phyloP scores from a whole-genome alignment of 2,329 filamentous ascomycete species.

The Cladosporium sp. region DNA sequence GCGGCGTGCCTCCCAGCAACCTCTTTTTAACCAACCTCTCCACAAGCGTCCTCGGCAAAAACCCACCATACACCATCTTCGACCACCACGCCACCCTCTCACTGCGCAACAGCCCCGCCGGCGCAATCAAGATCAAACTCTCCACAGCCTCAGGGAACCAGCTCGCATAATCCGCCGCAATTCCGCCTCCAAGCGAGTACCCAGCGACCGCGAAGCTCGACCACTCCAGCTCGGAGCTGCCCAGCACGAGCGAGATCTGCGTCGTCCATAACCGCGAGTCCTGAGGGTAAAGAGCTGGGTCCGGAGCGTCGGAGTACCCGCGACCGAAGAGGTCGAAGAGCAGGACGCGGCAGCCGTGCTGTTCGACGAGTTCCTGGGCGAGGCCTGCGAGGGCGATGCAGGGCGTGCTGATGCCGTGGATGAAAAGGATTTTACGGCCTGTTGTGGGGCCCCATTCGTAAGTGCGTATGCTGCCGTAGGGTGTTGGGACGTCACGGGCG shows the following conservation, averaged over 20 bases:
- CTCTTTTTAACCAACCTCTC: slow-evolving; percentile 15
- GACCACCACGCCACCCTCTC: slow-evolving; percentile 62
- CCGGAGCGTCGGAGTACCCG: slow-evolving; percentile 73
- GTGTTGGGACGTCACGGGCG: slow-evolving; percentile 65
- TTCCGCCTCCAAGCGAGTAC: slow-evolving; percentile 77
- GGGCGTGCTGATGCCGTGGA: slow-evolving; percentile 82
- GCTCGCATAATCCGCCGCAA: slow-evolving; percentile 68
- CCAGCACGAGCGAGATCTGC: slow-evolving; percentile 69
- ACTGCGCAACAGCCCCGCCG: slow-evolving; percentile 71
- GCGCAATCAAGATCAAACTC: slow-evolving; percentile 73
- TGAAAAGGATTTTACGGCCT: slow-evolving; percentile 70
- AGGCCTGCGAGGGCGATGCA: slow-evolving; percentile 67
- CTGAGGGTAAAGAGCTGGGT: slow-evolving; percentile 66
- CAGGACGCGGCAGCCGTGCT: slow-evolving; percentile 72
- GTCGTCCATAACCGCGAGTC: slow-evolving; percentile 71
- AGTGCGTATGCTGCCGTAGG: slow-evolving; percentile 69
- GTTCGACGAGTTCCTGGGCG: slow-evolving; percentile 62
- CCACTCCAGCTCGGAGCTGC: slow-evolving; percentile 70
- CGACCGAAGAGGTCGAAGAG: slow-evolving; percentile 76
- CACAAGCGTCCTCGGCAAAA: slow-evolving; percentile 50
- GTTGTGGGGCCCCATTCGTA: slow-evolving; percentile 75
- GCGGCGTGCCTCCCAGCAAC: neutral
- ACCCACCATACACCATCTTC: slow-evolving; percentile 63
- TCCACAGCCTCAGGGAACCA: slow-evolving; percentile 68
- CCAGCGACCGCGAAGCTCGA: slow-evolving; percentile 71